phyloP scores from a whole-genome alignment of 1,284 basidiomycete genomes.

The Ganoderma sp. region DNA sequence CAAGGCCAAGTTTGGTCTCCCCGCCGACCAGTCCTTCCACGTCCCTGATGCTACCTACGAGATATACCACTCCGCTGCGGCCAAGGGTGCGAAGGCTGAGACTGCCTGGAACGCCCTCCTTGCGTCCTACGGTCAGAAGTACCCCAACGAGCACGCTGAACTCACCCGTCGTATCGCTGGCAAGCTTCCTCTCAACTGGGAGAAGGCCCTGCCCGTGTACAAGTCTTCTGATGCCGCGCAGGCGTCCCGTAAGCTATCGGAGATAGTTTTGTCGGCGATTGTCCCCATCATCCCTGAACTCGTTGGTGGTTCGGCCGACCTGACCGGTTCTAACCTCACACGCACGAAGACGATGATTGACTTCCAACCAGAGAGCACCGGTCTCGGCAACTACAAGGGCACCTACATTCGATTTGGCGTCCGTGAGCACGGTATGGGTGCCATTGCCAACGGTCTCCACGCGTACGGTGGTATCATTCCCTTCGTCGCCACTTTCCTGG shows the following conservation, averaged over 20 bases:
- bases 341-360: slow-evolving; percentile 84
- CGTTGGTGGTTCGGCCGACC: slow-evolving; percentile 89
- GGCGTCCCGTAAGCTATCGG: slow-evolving; percentile 92
- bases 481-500: slow-evolving; percentile 88
- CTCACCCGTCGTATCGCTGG: slow-evolving; percentile 85
- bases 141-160: slow-evolving; percentile 86
- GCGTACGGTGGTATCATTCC: slow-evolving; percentile 89
- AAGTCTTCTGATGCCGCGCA: slow-evolving; percentile 82
- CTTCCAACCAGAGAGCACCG: slow-evolving; percentile 91
- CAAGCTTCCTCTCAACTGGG: slow-evolving; percentile 87
- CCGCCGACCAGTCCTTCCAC: slow-evolving; percentile 80
- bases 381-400: slow-evolving; percentile 84
- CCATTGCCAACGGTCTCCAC: slow-evolving; percentile 88
- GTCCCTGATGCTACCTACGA: slow-evolving; percentile 81
- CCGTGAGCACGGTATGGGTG: slow-evolving; percentile 96
- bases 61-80: slow-evolving; percentile 69
- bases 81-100: slow-evolving; percentile 79
- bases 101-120: slow-evolving; percentile 80
- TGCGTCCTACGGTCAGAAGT: slow-evolving; percentile 76
- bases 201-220: slow-evolving; percentile 85
- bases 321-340: slow-evolving; percentile 93
- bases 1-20: slow-evolving; percentile 88
- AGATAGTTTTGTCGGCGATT: slow-evolving; percentile 84
- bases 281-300: slow-evolving; percentile 82
- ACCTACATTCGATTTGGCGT: slow-evolving; percentile 97